Evolutionary conservation across 78 protist genomes (phyloP).

Genomic region (Reticulomyxa filosa): DNA sequence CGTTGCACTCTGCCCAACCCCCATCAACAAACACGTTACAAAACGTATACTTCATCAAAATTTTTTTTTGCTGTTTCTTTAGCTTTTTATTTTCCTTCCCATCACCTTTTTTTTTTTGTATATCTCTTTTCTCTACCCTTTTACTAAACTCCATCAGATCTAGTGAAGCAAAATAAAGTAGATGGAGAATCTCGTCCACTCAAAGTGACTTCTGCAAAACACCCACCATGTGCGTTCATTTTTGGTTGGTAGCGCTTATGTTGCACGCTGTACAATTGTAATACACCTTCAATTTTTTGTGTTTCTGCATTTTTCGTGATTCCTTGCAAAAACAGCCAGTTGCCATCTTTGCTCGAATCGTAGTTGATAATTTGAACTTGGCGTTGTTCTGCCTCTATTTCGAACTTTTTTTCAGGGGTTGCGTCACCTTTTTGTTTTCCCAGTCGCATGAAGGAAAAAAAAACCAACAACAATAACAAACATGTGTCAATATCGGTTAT

Average conservation of each 20-base stretch:
- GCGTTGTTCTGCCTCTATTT: constrained; percentile 40
- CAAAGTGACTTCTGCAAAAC: constrained; percentile 37
- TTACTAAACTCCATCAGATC: too few relatives aligned
- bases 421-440: too few relatives aligned
- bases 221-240: constrained; percentile 83
- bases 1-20: too few relatives aligned
- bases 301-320: neutral
- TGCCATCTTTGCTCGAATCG: constrained; percentile 36
- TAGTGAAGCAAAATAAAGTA: constrained; percentile 57
- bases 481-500: too few relatives aligned
- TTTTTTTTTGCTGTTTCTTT: too few relatives aligned
- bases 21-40: too few relatives aligned
- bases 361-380: constrained; percentile 80
- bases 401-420: constrained; percentile 71
- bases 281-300: constrained; percentile 47
- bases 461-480: too few relatives aligned
- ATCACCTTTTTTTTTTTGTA: too few relatives aligned
- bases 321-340: constrained; percentile 51
- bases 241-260: constrained; percentile 45
- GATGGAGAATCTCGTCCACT: constrained; percentile 42
- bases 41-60: too few relatives aligned
- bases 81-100: too few relatives aligned
- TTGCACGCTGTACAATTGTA: constrained; percentile 80
- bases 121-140: too few relatives aligned
- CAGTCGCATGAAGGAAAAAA: too few relatives aligned